Conservation (phyloP, 2,329 filamentous ascomycete genomes). For the Beauveria pseudobassiana region DNA sequence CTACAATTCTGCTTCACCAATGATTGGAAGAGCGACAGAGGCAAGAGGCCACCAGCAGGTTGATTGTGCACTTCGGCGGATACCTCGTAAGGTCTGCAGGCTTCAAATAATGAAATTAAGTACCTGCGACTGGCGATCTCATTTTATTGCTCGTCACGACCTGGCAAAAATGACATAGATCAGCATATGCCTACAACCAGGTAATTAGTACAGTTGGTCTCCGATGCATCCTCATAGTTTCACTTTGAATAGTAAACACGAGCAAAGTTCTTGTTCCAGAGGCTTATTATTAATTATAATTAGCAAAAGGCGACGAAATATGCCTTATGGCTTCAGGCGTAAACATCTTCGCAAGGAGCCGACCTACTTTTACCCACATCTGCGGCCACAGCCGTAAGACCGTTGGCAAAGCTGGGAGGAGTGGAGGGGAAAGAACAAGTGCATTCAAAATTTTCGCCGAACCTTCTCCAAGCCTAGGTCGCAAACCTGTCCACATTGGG, state of each 20-base stretch:
- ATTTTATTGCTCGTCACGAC: background rate
- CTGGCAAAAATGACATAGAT: background rate
- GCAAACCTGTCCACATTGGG: background rate
- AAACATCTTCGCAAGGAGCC: background rate
- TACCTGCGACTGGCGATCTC: background rate
- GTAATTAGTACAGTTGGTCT: too few relatives aligned
- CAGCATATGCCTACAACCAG: background rate
- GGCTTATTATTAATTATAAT: background rate
- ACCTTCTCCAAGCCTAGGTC: background rate
- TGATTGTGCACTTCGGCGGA: background rate
- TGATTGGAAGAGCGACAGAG: background rate
- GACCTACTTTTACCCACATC: background rate
- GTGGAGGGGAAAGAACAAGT: background rate
- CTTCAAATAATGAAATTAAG: background rate
- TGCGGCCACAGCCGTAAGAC: background rate
- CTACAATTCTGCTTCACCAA: background rate
- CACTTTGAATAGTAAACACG: background rate
- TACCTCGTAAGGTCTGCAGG: conserved; percentile 4
- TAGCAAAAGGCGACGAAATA: background rate
- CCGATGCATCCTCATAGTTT: too few relatives aligned
- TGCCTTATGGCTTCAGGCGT: background rate
- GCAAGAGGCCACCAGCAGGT: background rate
- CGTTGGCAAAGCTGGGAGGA: background rate
- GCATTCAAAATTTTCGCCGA: background rate
- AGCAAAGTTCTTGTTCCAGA: background rate